Base-by-base conservation (phyloP, 139 green algal genomes). In the Zygnema circumcarinatum region DNA sequence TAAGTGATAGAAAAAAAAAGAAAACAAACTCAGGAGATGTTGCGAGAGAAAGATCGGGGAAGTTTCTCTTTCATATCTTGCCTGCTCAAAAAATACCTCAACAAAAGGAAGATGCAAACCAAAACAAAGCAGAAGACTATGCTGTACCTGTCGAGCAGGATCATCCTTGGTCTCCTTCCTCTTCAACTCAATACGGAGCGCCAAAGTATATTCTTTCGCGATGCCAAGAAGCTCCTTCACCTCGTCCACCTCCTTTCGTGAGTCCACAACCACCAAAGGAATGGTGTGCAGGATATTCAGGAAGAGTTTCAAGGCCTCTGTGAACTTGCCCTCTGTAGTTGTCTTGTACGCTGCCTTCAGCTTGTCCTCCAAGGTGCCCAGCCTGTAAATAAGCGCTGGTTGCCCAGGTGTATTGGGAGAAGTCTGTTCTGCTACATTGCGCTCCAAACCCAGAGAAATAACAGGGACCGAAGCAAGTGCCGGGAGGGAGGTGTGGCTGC, bases 321-420 rank as follows among this genome's bases (percentile, higher is more conserved):
- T 92, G 92, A 99, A 99, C 94, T 99, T 99, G 90, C 97, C 97
- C 87, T 98, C 96, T 0, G 97, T 99, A 39, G 98, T 95, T 38
- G 94, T 90, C 92, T 97, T 96, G 94, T 99, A 99, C 31, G 94
- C 88, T 56, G 32, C 90, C 91, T 95, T 95, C 33, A 94, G 85
- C n/a, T 74, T 42, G 3, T 92, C 91, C 42, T 95, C 95, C 67
- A 97, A 91, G 21, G 79, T 35, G 1, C 85, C 33, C 74, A 99
- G 88, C n/a, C 76, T 94, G 89, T 95, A 97, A 1, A 95, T 89
- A 85, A 98, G 90, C 20, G 90, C 90, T 40, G 96, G 96, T 11
- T 92, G 67, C 22, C 76, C 90, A 40, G 95, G 92, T 7, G 95
- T 92, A 86, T 94, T 91, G 62, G 81, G 87, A 31, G 76, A 41